Conservation (phyloP, 495 filamentous ascomycete genomes). For the Entonaema liquescens region DNA sequence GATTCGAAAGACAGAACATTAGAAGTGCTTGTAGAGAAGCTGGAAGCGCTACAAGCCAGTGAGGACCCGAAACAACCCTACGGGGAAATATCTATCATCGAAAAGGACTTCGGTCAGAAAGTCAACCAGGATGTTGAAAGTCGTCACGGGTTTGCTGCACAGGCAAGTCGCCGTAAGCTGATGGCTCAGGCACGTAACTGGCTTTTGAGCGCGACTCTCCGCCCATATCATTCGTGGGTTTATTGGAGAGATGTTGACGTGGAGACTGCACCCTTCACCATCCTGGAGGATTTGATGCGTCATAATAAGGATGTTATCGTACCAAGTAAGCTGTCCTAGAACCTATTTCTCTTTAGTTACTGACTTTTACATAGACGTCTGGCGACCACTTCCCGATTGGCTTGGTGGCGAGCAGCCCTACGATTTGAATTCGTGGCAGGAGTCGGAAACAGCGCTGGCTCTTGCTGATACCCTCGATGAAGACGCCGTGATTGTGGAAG, state of each 20-base stretch:
- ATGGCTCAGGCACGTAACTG: conserved; percentile 99
- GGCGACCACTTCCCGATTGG: conserved; percentile 98
- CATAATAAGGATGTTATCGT: conserved; percentile 99
- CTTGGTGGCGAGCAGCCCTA: conserved; percentile 99
- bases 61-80: conserved; percentile 80
- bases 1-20: conserved; percentile 95
- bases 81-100: conserved; percentile 96
- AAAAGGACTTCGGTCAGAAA: conserved; percentile 99
- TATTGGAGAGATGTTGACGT: conserved; percentile 99
- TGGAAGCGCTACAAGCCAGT: conserved; percentile 83
- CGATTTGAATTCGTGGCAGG: conserved; percentile 99
- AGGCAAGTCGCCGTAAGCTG: conserved; percentile 89
- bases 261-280: conserved; percentile 94
- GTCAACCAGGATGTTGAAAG: conserved; percentile 98
- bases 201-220: conserved; percentile 90
- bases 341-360: not conserved
- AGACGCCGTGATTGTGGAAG: conserved; percentile 98
- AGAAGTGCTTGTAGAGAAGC: conserved; percentile 72
- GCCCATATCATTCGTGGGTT: conserved; percentile 98
- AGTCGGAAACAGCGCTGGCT: conserved; percentile 94
- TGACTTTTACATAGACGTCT: conserved; percentile 75
- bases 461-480: conserved; percentile 96
- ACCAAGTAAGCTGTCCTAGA: conserved; percentile 74
- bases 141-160: conserved; percentile 96
- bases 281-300: conserved; percentile 97